A percentile compares a stretch with the other conserved stretches of the same genome.
Conservation (phyloP, 139 green algal genomes). For the Haematococcus lacustris region DNA sequence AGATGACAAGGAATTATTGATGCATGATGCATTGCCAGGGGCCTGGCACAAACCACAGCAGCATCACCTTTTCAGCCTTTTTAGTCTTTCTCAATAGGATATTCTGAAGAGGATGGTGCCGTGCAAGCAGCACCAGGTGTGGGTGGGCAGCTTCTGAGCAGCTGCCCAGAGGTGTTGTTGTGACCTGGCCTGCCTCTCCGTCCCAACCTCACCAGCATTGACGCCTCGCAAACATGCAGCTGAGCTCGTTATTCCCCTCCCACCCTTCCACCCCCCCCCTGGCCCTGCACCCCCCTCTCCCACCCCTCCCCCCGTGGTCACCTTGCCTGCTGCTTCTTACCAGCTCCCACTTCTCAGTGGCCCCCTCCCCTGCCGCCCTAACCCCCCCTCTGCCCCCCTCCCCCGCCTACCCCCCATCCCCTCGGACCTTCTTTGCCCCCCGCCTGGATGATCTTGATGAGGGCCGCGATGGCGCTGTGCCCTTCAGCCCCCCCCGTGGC, state of each 20-base stretch:
- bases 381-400: neutral
- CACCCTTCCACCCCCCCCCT: no score
- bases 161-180: neutral
- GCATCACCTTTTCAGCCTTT: no score
- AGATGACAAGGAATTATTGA: no score
- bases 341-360: conserved; percentile 39
- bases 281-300: no score
- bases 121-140: neutral
- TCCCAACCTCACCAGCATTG: conserved; percentile 19
- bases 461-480: conserved; percentile 62
- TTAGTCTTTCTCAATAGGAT: no score
- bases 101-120: neutral
- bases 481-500: conserved; percentile 68
- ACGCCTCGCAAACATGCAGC: conserved; percentile 52
- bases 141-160: neutral
- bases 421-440: neutral
- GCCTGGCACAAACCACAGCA: neutral
- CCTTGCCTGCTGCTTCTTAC: no score
- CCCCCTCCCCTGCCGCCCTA: conserved; percentile 7
- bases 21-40: neutral
- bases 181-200: neutral
- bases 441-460: conserved; percentile 72
- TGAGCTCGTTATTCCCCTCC: no score
- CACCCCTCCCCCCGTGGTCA: no score
- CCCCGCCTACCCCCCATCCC: neutral